A percentile compares a stretch with the other conserved stretches of the same genome.
phyloP scores from a whole-genome alignment of 2,329 filamentous ascomycete species.

The Cladophialophora psammophila region DNA sequence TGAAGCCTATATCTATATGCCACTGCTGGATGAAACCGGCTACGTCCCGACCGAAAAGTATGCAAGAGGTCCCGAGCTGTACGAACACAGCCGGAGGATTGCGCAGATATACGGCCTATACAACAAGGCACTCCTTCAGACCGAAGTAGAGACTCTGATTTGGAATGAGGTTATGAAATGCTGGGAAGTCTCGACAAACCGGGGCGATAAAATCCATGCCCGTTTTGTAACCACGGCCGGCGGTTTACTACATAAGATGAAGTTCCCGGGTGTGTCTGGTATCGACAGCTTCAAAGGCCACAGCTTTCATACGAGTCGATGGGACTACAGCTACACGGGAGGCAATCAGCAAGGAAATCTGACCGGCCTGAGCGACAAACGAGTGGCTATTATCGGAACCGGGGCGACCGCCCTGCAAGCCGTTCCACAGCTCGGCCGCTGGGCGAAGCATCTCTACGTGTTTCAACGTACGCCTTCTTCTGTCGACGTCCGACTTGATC shows the following conservation, averaged over 20 bases:
- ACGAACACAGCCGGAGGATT: constrained; percentile 16
- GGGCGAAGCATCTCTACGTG: constrained; percentile 52
- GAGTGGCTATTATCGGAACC: constrained; percentile 33
- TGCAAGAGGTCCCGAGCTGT: constrained; percentile 20
- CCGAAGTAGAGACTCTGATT: constrained; percentile 10
- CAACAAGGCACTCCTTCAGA: constrained; percentile 28
- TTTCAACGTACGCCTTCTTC: constrained; percentile 50
- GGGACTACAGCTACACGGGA: constrained; percentile 45
- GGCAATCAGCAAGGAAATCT: constrained; percentile 50
- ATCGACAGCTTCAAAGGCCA: neutral
- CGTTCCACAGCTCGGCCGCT: constrained; percentile 39
- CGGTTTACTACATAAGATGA: neutral
- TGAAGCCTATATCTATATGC: constrained; percentile 54
- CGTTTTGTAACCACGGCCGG: constrained; percentile 45
- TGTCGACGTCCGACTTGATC: constrained; percentile 41
- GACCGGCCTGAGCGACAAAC: constrained; percentile 38
- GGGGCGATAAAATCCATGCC: constrained; percentile 43
- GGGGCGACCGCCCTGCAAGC: constrained; percentile 34
- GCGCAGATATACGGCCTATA: constrained; percentile 21
- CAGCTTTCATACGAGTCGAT: constrained; percentile 8
- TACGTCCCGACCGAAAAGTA: constrained; percentile 33
- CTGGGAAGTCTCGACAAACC: constrained; percentile 46
- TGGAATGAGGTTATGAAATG: constrained; percentile 37
- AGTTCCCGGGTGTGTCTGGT: neutral
- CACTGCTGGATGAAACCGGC: constrained; percentile 31